Conservation (phyloP, 2,329 filamentous ascomycete species). For the Claviceps sp. region DNA sequence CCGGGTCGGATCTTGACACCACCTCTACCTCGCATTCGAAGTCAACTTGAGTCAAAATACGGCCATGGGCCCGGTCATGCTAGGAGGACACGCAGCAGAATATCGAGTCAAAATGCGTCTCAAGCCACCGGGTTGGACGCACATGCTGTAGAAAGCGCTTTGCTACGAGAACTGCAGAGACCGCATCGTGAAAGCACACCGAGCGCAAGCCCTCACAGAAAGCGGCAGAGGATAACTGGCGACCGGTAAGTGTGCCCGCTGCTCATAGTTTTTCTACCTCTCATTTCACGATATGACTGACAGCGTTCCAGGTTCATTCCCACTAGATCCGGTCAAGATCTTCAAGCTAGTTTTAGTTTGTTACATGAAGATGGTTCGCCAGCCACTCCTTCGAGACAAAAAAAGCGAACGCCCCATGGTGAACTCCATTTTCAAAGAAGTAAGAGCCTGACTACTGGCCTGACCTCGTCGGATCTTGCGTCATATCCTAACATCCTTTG, state of each 20-base stretch:
- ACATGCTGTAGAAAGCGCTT: constrained; percentile 35
- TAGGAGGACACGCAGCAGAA: constrained; percentile 21
- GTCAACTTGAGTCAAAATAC: constrained; percentile 27
- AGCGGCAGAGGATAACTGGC: constrained; percentile 46
- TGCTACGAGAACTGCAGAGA: constrained; percentile 37
- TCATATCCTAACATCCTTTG: constrained; percentile 2
- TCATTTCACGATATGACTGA: constrained; percentile 10
- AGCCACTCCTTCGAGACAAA: constrained; percentile 73
- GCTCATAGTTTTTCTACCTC: background rate
- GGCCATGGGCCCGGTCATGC: constrained; percentile 22
- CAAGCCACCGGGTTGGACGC: constrained; percentile 30
- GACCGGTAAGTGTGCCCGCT: constrained; percentile 35
- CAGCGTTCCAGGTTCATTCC: constrained; percentile 67
- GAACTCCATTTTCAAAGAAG: constrained; percentile 92
- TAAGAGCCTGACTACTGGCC: constrained; percentile 28
- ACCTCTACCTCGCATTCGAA: constrained; percentile 30
- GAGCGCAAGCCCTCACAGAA: constrained; percentile 41
- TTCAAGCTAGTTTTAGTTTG: constrained; percentile 84
- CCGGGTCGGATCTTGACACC: constrained; percentile 29
- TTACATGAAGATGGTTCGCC: constrained; percentile 89
- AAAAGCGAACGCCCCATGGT: constrained; percentile 73
- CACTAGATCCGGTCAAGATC: constrained; percentile 80
- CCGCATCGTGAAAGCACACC: constrained; percentile 39
- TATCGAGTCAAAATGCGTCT: constrained; percentile 22
- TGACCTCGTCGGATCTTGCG: background rate